These are phyloP conservation scores for Peronospora belbahrii DNA, from an alignment of 352 stramenopile species.

Conservation along the genomic window DNA sequence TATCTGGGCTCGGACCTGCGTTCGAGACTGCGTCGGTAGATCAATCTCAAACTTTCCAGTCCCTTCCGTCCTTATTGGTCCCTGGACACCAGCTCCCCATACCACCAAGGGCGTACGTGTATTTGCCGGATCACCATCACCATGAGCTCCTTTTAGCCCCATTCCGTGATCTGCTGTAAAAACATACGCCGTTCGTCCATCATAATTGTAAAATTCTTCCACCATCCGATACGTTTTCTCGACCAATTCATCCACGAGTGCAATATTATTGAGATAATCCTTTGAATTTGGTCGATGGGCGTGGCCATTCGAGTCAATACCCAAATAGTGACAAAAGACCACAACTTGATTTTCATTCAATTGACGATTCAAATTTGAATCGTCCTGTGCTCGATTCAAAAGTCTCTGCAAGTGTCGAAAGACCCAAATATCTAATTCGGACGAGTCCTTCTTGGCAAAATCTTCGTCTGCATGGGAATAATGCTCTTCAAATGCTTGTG, in stretches of 20 bases:
- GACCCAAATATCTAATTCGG: slow-evolving; percentile 72
- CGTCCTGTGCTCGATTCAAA: slow-evolving; percentile 17
- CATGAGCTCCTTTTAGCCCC: slow-evolving; percentile 75
- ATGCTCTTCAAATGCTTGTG: slow-evolving; percentile 53
- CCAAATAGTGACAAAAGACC: slow-evolving; percentile 79
- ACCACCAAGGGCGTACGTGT: slow-evolving; percentile 73
- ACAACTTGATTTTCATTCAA: slow-evolving; percentile 42
- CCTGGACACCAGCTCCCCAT: slow-evolving; percentile 66
- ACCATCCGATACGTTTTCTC: slow-evolving; percentile 47
- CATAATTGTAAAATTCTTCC: slow-evolving; percentile 61
- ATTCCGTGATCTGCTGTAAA: slow-evolving; percentile 85
- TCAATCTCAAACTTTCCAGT: slow-evolving; percentile 39
- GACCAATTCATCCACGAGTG: slow-evolving; percentile 69
- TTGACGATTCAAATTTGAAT: slow-evolving; percentile 11
- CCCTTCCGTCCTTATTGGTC: slow-evolving; percentile 7
- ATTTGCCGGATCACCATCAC: slow-evolving; percentile 72
- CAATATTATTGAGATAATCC: slow-evolving; percentile 83
- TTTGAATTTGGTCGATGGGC: slow-evolving; percentile 65
- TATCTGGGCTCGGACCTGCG: slow-evolving; percentile 51
- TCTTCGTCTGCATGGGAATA: slow-evolving; percentile 79
- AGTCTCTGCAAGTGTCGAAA: slow-evolving; percentile 44
- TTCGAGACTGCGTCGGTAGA: slow-evolving; percentile 59
- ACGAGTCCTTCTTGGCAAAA: slow-evolving; percentile 66
- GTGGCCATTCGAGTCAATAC: slow-evolving; percentile 84
- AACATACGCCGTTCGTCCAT: slow-evolving; percentile 65